Evolutionary conservation across 257 asterid genomes (phyloP), one percentile per base, ranked within the genome.

Genomic region (Anisodus acutangulus): DNA sequence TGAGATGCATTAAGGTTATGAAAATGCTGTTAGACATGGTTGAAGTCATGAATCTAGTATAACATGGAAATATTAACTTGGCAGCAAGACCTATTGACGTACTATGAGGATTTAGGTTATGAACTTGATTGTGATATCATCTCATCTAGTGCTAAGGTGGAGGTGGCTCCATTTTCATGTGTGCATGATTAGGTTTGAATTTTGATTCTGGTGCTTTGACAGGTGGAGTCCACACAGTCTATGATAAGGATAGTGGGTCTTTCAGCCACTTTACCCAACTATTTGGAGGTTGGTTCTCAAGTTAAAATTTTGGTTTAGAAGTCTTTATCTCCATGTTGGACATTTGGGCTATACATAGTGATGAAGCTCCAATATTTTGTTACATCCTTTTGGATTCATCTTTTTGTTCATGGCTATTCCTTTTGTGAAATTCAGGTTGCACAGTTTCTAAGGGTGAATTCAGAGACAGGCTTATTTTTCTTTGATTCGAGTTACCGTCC

Each of bases 221-320:
- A 94, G 99, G 99, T 96, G 69, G 99, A 96, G 88, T 93, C 98
- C 82, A 91, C 98, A n/a, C 99, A 96, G 88, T 92, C 97, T 87
- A 96, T 96, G 99, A 96, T 96, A 51, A 98, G 99, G 78, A 94
- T 96, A 43, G 99, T 96, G 84, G 99, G 99, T 82, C 98, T 96
- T 87, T 96, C 99, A 86, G 99, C 99, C 84, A 96, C 98, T 60
- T 89, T 96, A 71, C 99, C 99, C 84, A 94, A 93, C 86, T 96
- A 96, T 89, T 88, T 94, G 88, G 98, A 96, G 99, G 99, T 96
- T 85, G 69, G 69, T 78, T 81, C 31, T 85, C 80, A 60, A 60
- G 82, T 88, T 86, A 37, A 72, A 47, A n/a, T 80, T 45, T 35
- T 83, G 76, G 59, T 55, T 81, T 72, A 76, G 85, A 69, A 55